Evolutionary conservation across 768 basidiomycete species (phyloP), one percentile per base, ranked within the genome.

Genomic region (Dioszegia crocea): DNA sequence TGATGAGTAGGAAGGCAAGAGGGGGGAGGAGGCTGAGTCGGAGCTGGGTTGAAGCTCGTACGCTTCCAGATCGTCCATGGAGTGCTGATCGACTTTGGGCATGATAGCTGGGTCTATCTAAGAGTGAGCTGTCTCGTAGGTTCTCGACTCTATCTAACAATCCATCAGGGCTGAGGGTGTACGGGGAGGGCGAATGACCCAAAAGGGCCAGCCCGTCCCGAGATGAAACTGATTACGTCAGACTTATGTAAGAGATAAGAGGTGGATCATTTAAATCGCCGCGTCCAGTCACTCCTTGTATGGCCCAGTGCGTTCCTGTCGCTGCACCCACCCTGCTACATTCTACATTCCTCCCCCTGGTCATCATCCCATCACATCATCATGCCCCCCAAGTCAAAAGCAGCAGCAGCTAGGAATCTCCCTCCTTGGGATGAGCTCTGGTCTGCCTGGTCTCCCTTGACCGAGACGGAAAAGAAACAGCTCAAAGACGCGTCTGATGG

Each of bases 11-110:
- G 54, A 49, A 2, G 71, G 71, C 39, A 73, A 50, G 1, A 73
- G 51, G 2, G 71, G 71, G 39, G 68, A 65, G 8, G 56, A 57
- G 14, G 62, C 55, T 9, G 43, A 30, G 23, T 57, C 46, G 19
- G 58, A 53, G 11, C 63, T 36, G 3, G 66, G 53, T 43, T 66
- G 65, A n/a, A 73, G 64, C 50, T 73, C 67, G 49, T 69, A 73
- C 44, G 67, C 67, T 43, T 73, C 51, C 19, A 21, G 9, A 27
- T 53, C 71, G 29, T 56, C 53, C 21, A 26, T 23, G 10, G 19
- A 23, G 30, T 23, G 50, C 30, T 38, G 21, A 14, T 27, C 11
- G 4, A 44, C 12, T 31, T 54, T 54, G 39, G 52, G 29, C 52
- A 54, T 54, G 52, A 24, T 21, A 17, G 27, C 27, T 4, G 29